Conservation (phyloP, 1,284 basidiomycete species). For the Ustilago nuda region DNA sequence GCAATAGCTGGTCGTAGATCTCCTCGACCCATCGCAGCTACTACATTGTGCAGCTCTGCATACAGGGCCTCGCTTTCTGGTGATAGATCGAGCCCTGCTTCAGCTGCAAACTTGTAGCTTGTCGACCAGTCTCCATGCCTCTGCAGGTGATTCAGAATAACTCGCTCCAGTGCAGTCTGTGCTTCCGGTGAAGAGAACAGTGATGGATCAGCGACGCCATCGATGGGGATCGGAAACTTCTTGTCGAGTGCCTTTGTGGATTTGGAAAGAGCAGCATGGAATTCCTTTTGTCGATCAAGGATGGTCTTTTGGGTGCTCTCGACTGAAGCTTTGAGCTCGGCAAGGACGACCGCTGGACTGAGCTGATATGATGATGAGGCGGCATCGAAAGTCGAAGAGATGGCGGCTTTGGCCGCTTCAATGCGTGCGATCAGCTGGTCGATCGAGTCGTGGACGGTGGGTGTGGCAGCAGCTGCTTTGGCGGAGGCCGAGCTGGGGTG, state of each 20-base stretch:
- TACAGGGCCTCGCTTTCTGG: slow-evolving; percentile 18
- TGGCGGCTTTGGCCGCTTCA: slow-evolving; percentile 48
- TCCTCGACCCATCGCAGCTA: slow-evolving; percentile 37
- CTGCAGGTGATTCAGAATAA: slow-evolving; percentile 60
- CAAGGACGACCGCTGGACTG: slow-evolving; percentile 21
- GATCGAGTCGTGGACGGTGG: slow-evolving; percentile 55
- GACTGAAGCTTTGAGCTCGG: slow-evolving; percentile 44
- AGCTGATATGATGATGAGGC: slow-evolving; percentile 12
- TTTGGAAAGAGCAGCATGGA: slow-evolving; percentile 56
- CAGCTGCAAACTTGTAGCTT: slow-evolving; percentile 47
- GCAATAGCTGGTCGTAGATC: slow-evolving; percentile 54
- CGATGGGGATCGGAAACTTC: slow-evolving; percentile 58
- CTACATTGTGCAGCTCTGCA: slow-evolving; percentile 35
- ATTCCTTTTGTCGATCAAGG: slow-evolving; percentile 58
- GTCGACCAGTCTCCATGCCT: slow-evolving; percentile 56
- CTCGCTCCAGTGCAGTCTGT: slow-evolving; percentile 50
- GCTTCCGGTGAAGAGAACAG: slow-evolving; percentile 53
- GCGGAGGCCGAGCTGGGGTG: slow-evolving; percentile 40
- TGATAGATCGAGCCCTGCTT: slow-evolving; percentile 28
- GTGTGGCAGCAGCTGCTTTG: slow-evolving; percentile 27
- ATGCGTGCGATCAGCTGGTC: slow-evolving; percentile 55
- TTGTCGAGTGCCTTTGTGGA: slow-evolving; percentile 60
- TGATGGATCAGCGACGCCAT: slow-evolving; percentile 52
- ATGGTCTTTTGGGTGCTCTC: slow-evolving; percentile 50
- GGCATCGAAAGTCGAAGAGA: slow-evolving; percentile 16